Evolutionary conservation across 768 basidiomycete species (phyloP).

Genomic region (Kwoniella dejecticola): DNA sequence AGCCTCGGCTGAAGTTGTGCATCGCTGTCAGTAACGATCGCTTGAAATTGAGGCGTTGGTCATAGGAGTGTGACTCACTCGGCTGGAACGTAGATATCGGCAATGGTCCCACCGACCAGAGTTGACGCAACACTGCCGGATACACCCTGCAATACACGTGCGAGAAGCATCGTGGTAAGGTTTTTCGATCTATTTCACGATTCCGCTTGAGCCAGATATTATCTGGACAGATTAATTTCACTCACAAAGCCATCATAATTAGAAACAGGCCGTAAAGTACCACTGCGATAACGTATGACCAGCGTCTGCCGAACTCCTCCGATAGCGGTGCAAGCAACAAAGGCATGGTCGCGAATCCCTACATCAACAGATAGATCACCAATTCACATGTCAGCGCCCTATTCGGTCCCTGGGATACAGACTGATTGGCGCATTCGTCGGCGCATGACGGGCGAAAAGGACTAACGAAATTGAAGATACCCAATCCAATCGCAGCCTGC

Average conservation of each 20-base stretch:
- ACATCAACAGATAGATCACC: too few relatives aligned
- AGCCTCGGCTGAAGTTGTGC: conserved; percentile 62
- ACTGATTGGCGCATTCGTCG: too few relatives aligned
- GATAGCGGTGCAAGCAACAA: conserved; percentile 49
- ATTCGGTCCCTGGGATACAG: too few relatives aligned
- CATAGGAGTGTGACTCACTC: conserved; percentile 19
- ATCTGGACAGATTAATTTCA: too few relatives aligned
- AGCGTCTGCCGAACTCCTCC: conserved; percentile 49
- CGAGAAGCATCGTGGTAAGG: conserved; percentile 53
- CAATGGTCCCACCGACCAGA: conserved; percentile 57
- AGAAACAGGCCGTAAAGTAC: conserved; percentile 20
- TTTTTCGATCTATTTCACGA: conserved; percentile 42
- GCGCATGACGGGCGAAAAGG: background rate
- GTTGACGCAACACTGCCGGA: conserved; percentile 55
- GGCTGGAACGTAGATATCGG: conserved; percentile 53
- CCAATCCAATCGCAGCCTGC: conserved; percentile 43
- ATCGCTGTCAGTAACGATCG: background rate
- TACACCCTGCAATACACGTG: conserved; percentile 53
- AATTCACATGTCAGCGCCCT: too few relatives aligned
- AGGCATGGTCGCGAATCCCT: conserved; percentile 52
- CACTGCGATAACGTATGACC: conserved; percentile 41
- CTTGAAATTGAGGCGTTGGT: too few relatives aligned
- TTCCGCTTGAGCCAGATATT: too few relatives aligned
- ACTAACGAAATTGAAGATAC: conserved; percentile 36
- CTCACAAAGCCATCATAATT: conserved; percentile 30